Evolutionary conservation across 106 monocot species (phyloP).

Genomic region (Dioscorea zingiberensis): DNA sequence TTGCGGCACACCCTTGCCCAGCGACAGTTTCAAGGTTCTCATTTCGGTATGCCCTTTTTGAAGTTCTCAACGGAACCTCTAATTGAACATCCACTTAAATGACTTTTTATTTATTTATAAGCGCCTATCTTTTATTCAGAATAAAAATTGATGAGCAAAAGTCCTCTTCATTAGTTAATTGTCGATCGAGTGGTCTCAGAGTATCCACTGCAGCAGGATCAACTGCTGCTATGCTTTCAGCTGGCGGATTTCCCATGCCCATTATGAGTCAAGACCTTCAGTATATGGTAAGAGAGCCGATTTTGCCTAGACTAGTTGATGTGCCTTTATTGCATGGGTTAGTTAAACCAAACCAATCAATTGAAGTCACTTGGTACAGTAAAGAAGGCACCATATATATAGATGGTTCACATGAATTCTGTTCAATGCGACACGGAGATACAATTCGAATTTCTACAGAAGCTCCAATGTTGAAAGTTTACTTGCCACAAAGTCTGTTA

Average conservation of each 20-base stretch:
- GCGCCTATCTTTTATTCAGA: conserved; percentile 44
- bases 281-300: conserved; percentile 93
- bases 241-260: conserved; percentile 77
- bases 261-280: conserved; percentile 63
- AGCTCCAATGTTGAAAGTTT: conserved; percentile 70
- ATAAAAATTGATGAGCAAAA: conserved; percentile 16
- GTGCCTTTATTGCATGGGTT: conserved; percentile 59
- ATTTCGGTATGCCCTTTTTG: conserved; percentile 44
- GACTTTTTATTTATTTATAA: too few relatives aligned
- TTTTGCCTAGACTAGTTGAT: conserved; percentile 29
- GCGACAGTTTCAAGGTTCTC: conserved; percentile 95
- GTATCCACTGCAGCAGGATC: conserved; percentile 87
- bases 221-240: conserved; percentile 95
- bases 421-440: conserved; percentile 70
- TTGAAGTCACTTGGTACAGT: conserved; percentile 55
- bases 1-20: conserved; percentile 83
- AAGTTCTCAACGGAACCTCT: too few relatives aligned
- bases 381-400: conserved; percentile 72
- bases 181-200: conserved; percentile 83
- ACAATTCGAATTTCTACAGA: conserved; percentile 47
- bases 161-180: conserved; percentile 42
- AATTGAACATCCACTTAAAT: too few relatives aligned
- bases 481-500: conserved; percentile 49
- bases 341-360: conserved; percentile 34
- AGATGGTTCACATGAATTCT: conserved; percentile 77